Base-by-base conservation (phyloP, 495 filamentous ascomycete genomes). In the Oidiodendron maius region DNA sequence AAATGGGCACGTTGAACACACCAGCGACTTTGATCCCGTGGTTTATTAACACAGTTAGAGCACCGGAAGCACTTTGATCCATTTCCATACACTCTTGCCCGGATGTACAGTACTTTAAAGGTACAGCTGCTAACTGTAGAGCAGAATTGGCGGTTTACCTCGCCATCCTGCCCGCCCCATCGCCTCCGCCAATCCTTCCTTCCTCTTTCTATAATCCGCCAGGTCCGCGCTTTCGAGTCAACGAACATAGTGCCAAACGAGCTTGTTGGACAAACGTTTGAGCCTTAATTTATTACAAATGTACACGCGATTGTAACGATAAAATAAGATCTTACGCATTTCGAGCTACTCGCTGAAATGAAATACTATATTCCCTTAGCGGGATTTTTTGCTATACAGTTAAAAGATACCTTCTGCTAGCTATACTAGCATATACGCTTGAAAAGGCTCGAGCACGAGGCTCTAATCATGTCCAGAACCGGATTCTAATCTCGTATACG, bases 241-340 rank as follows among this genome's bases (percentile, higher is more conserved):
- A 40, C 57, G 18, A 52, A 36, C 40, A 57, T 60, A 34, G 54
- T 54, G 43, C 47, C 46, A 26, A 46, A 35, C 50, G 34, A 50
- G 22, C 22, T 49, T 50, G 46, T 40, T 55, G 41, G 46, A 55
- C 46, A 50, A 57, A 52, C 46, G 49, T 60, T 53, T 60, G 39
- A 57, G 57, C 40, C 30, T 52, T 34, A 45, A 46, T 44, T 44
- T 60, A 18, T 54, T 60, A 50, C 54, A 46, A 50, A 35, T 56
- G 53, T 51, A 44, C 12, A 17, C 12, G 11, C 15, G 18, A 39
- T 10, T 17, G 6, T n/a, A 44, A 40, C 37, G 6, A 40, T 16
- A 40, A 15, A 40, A 40, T 40, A 40, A 15, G 6, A 40, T 21
- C 37, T 40, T 16, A 40, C 37, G 37, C 15, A 21, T 6, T 40